Evolutionary conservation across 306 rosid species (phyloP), one percentile per base, ranked within the genome.

Genomic region (Sicyos edulis): DNA sequence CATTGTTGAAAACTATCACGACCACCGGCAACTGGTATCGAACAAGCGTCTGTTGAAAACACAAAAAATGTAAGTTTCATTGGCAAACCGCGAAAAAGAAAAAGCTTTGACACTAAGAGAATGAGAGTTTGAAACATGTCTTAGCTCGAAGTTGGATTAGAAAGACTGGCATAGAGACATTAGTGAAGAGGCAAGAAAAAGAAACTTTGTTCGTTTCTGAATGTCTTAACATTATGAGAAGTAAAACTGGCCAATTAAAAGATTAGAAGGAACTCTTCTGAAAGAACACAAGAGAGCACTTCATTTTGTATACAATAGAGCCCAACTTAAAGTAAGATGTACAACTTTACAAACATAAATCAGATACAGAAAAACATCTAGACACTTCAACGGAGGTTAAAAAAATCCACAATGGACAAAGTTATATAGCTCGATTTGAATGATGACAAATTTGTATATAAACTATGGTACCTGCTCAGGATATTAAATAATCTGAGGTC

Each of bases 1-100:
- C 92, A 0, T 93, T 93, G 92, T 93, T 93, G 80, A 93, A 93
- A 72, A 93, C 97, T 73, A 93, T 88, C 80, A 89, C 97, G 63
- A 91, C 84, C 72, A 93, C 96, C 0, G 99, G 82, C 76, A 93
- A 73, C 83, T 93, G 92, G 77, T 93, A 93, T 66, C 99, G 90
- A 76, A 93, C 99, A 86, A 93, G 82, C 9, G 99, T 93, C 99
- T 93, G 82, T 64, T 65, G 4, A 51, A 76, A 78, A 69, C 80
- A 11, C 70, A 53, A 70, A 73, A 55, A 3, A 6, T 15, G 53
- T 17, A 37, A 50, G 13, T 50, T 6, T 13, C 54, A 50, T 50
- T 13, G 4, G 17, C 54, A 50, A 13, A 63, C 44, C 50, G 8
- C 20, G 3, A 3, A 34, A 47, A 10, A 10, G 11, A 45, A 45